These are phyloP conservation scores for Colletotrichum shisoi DNA, from an alignment of 2,329 filamentous ascomycete species.

Conservation along the genomic window DNA sequence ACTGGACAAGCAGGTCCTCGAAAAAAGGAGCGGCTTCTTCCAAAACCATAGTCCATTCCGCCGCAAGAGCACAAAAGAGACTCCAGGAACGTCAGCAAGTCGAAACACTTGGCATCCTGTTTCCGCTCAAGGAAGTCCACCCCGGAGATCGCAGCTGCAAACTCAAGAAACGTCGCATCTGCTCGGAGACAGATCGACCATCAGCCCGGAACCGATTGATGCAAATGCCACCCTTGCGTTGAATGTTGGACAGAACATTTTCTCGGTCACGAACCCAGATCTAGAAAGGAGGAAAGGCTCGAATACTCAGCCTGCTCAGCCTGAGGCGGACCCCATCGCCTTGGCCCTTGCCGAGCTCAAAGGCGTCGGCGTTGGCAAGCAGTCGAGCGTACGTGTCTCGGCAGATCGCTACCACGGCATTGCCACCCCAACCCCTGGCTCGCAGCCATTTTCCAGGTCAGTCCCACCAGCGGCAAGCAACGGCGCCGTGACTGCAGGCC, in stretches of 20 bases:
- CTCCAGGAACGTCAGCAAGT: slow-evolving; percentile 53
- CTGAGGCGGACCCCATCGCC: slow-evolving; percentile 86
- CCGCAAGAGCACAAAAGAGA: slow-evolving; percentile 85
- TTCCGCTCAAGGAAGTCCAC: slow-evolving; percentile 43
- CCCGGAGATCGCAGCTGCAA: slow-evolving; percentile 53
- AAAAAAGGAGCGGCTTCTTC: slow-evolving; percentile 86
- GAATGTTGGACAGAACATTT: slow-evolving; percentile 95
- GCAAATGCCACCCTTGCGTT: slow-evolving; percentile 91
- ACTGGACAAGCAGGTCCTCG: slow-evolving; percentile 70
- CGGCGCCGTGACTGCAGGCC: slow-evolving; percentile 60
- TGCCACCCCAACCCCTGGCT: slow-evolving; percentile 74
- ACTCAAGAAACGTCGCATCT: slow-evolving; percentile 50
- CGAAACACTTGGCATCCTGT: slow-evolving; percentile 68
- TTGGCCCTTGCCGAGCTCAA: slow-evolving; percentile 92
- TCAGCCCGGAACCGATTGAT: slow-evolving; percentile 85
- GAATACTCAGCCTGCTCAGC: slow-evolving; percentile 55
- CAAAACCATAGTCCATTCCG: slow-evolving; percentile 92
- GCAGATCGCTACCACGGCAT: slow-evolving; percentile 96
- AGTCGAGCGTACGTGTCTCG: slow-evolving; percentile 83
- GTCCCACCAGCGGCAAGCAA: slow-evolving; percentile 51
- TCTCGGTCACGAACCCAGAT: slow-evolving; percentile 85
- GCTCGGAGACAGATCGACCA: slow-evolving; percentile 54
- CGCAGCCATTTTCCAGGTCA: slow-evolving; percentile 54
- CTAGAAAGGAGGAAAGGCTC: slow-evolving; percentile 55
- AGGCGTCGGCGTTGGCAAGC: slow-evolving; percentile 77